Percentiles rank a stretch among this genome's conserved stretches.
These are phyloP conservation scores for Nymphaea thermarum DNA, from an alignment of 164 flowering plant genomes.

Conservation along the genomic window DNA sequence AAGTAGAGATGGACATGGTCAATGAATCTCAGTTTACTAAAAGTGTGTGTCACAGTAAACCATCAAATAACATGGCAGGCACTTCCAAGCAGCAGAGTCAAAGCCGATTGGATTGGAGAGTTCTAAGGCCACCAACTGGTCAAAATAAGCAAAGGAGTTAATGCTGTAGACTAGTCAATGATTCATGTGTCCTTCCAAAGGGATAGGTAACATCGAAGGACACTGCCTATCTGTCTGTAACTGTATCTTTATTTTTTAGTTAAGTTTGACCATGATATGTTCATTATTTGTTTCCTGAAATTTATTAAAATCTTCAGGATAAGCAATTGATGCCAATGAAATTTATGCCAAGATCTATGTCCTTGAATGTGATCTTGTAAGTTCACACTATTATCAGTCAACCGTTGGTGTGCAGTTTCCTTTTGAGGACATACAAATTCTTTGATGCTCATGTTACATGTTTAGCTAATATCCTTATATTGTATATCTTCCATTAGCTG, in stretches of 20 bases:
- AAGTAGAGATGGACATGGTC: slow-evolving; percentile 12
- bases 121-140: slow-evolving; percentile 46
- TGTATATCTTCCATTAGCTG: too few relatives aligned
- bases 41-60: slow-evolving; percentile 23
- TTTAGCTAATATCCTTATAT: too few relatives aligned
- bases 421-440: too few relatives aligned
- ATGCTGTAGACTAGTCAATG: not conserved
- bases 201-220: not conserved
- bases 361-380: too few relatives aligned
- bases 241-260: not conserved
- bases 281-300: not conserved
- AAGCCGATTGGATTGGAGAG: slow-evolving; percentile 56
- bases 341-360: too few relatives aligned
- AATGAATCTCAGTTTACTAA: slow-evolving; percentile 19
- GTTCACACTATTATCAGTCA: too few relatives aligned
- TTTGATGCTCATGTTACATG: too few relatives aligned
- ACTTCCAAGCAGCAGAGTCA: slow-evolving; percentile 39
- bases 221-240: not conserved
- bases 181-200: not conserved
- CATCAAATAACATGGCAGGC: slow-evolving; percentile 22
- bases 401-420: too few relatives aligned
- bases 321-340: too few relatives aligned
- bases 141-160: not conserved
- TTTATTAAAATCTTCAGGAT: too few relatives aligned
- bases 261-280: not conserved